These are phyloP conservation scores for Fusarium domesticum DNA, from an alignment of 2,329 filamentous ascomycete genomes.

Conservation along the genomic window DNA sequence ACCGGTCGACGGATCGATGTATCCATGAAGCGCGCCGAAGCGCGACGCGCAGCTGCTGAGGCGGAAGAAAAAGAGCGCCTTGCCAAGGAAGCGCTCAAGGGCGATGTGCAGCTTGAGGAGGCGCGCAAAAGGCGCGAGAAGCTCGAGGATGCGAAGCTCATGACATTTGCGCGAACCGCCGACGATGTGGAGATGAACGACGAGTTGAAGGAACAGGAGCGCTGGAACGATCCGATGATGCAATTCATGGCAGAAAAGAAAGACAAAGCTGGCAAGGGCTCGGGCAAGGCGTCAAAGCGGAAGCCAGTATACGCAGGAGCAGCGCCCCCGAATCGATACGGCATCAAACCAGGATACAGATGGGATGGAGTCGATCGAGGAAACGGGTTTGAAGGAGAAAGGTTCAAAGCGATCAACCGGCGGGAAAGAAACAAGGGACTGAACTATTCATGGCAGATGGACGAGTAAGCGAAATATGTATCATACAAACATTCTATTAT, in stretches of 20 bases:
- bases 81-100: slow-evolving; percentile 69
- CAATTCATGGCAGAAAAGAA: slow-evolving; percentile 63
- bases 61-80: slow-evolving; percentile 69
- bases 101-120: slow-evolving; percentile 77
- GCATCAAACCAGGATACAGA: slow-evolving; percentile 84
- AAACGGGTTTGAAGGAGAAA: slow-evolving; percentile 90
- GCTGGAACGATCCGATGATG: slow-evolving; percentile 95
- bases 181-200: slow-evolving; percentile 86
- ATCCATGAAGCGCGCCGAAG: slow-evolving; percentile 83
- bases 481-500: slow-evolving; percentile 16
- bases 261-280: slow-evolving; percentile 24
- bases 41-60: slow-evolving; percentile 61
- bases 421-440: slow-evolving; percentile 73
- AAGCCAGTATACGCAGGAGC: slow-evolving; percentile 74
- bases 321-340: slow-evolving; percentile 87
- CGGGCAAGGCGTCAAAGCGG: slow-evolving; percentile 36
- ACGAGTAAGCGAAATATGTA: slow-evolving; percentile 56
- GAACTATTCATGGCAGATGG: slow-evolving; percentile 95
- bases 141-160: slow-evolving; percentile 76
- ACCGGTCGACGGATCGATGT: slow-evolving; percentile 93
- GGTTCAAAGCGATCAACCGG: slow-evolving; percentile 84
- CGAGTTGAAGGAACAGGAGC: slow-evolving; percentile 69
- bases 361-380: slow-evolving; percentile 97
- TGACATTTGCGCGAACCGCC: slow-evolving; percentile 74
- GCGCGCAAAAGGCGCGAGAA: slow-evolving; percentile 62